Base-by-base conservation (phyloP, 2,329 filamentous ascomycete genomes). In the Fusarium coffeatum region DNA sequence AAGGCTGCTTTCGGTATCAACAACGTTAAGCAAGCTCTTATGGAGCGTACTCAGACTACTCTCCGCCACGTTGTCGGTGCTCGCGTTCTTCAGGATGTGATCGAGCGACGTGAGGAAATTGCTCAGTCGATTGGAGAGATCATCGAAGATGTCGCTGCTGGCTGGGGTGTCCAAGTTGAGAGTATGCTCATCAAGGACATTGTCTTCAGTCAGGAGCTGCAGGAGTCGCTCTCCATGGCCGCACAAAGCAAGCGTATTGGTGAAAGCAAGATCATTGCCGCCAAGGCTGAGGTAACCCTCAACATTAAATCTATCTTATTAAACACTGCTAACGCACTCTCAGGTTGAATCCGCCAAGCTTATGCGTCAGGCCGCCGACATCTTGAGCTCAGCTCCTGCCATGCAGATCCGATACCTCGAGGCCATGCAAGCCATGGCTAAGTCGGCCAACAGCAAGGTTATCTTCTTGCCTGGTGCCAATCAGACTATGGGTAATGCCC, bases 111-210 rank as follows among this genome's bases (percentile, higher is more conserved):
- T 63, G 96, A 99, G 83, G 96, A 99, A 83, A 92, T 99, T 74
- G 96, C 96, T 2, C 91, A 94, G 82, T 96, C 92, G 61, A 98
- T 98, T 68, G 90, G 93, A 68, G 95, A 98, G 82, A 98, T 98
- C 75, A 98, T 99, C 75, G 96, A 98, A 78, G 94, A 98, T 74
- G 96, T 97, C 2, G 95, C 96, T 8, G 85, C 89, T 13, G 93
- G 93, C 66, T 99, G 96, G 96, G 96, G 96, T 82, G 95, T 97
- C 10, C 90, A 93, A 78, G 96, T 98, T 62, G 96, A 98, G 86
- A 94, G 91, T 77, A 99, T 99, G 95, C 90, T 99, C 73, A 95
- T 99, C 88, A 98, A 99, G 84, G 96, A 99, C 81, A 97, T 99
- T 78, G 92, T 98, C 79, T 99, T 99, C 88, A 94, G 90, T 82